Conservation (phyloP, 208 protist genomes). For the Acanthamoeba quina region DNA sequence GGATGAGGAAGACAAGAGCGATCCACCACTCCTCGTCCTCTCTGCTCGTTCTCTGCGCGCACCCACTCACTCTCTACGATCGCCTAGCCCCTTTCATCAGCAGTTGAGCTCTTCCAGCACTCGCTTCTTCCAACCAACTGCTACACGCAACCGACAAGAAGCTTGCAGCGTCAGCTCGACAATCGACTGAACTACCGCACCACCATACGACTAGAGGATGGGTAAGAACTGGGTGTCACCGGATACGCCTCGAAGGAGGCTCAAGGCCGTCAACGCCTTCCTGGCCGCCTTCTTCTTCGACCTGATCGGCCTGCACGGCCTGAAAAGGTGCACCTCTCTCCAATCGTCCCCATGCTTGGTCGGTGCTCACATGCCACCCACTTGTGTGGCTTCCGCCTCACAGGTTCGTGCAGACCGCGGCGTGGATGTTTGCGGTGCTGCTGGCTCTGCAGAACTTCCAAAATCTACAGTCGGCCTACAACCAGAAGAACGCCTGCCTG, state of each 20-base stretch:
- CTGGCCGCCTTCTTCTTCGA: constrained; percentile 10
- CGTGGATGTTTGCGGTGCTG: constrained; percentile 26
- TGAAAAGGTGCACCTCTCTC: background rate
- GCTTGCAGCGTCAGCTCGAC: too few species aligned
- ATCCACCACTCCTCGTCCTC: background rate
- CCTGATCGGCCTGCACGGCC: background rate
- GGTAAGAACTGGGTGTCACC: constrained; percentile 11
- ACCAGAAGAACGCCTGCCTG: constrained; percentile 29
- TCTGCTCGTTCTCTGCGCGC: background rate
- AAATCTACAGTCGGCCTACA: constrained; percentile 20
- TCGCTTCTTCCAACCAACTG: too few species aligned
- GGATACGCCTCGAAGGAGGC: background rate
- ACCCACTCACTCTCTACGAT: background rate
- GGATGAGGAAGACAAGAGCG: background rate
- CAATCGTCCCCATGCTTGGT: too few species aligned
- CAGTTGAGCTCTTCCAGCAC: background rate
- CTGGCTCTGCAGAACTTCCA: constrained; percentile 47
- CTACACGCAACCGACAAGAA: too few species aligned
- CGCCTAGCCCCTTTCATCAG: too few species aligned
- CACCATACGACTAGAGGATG: background rate
- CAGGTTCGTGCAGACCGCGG: constrained; percentile 22
- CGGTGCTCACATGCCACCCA: too few species aligned
- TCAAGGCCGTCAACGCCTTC: constrained; percentile 21
- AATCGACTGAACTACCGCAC: too few species aligned
- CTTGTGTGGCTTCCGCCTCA: too few species aligned